A percentile compares a stretch with the other conserved stretches of the same genome.
Conservation (phyloP, 169 alveolate species). For the Plasmodium cynomolgi region DNA sequence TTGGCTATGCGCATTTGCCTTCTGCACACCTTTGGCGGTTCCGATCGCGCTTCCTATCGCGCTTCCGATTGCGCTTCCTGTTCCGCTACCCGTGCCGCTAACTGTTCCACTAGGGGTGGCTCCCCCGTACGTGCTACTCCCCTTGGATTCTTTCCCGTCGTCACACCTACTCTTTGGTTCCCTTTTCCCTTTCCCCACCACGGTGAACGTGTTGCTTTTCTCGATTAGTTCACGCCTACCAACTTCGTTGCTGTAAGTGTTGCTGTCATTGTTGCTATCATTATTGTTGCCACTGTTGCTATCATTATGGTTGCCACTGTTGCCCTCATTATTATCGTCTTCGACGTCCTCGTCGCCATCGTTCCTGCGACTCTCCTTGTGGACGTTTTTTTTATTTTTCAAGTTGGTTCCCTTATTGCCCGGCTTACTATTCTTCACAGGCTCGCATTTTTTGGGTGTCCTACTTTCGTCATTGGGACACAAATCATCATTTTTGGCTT, state of each 20-base stretch:
- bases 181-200: neutral
- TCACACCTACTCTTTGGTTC: neutral
- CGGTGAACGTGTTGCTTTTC: neutral
- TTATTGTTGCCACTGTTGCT: neutral
- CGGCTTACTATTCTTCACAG: slow-evolving; percentile 14
- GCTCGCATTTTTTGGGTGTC: slow-evolving; percentile 9
- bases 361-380: slow-evolving; percentile 15
- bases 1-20: neutral
- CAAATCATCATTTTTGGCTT: slow-evolving; percentile 4
- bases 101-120: neutral
- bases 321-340: neutral
- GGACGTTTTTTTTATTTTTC: slow-evolving; percentile 15
- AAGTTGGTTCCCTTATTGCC: neutral
- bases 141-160: neutral
- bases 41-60: neutral
- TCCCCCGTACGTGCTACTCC: neutral
- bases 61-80: neutral
- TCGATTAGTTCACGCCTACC: neutral
- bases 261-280: neutral
- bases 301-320: neutral
- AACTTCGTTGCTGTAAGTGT: neutral
- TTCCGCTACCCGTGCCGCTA: neutral
- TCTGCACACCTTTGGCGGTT: neutral
- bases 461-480: slow-evolving; percentile 15
- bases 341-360: neutral